phyloP scores from a whole-genome alignment of 371 early-diverging fungal species.

The Actinomucor elegans region DNA sequence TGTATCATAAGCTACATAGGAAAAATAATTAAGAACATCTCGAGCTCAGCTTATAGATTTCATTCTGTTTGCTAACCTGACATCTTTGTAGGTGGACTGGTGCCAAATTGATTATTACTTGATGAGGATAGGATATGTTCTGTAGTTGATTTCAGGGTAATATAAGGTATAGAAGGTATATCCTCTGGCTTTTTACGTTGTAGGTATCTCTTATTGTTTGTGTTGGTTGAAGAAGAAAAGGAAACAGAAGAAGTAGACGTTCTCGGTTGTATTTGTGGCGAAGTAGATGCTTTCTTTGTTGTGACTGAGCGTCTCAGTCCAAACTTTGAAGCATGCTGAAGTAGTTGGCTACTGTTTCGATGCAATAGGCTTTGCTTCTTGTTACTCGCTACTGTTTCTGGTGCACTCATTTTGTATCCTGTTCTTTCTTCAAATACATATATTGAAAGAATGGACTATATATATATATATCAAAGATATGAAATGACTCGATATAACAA shows the following conservation, averaged over 20 bases:
- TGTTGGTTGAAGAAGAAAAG: not conserved
- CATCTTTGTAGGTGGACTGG: not conserved
- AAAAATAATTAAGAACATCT: too few species aligned
- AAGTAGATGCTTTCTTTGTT: slow-evolving; percentile 1
- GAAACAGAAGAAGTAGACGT: slow-evolving; percentile 1
- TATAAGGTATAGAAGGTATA: not conserved
- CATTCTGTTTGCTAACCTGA: too few species aligned
- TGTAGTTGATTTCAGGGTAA: not conserved
- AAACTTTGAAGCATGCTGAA: slow-evolving; percentile 17
- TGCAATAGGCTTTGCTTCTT: slow-evolving; percentile 5
- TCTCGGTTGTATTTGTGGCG: slow-evolving; percentile 5
- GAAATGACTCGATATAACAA: too few species aligned
- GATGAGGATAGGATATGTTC: not conserved
- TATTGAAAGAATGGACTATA: too few species aligned
- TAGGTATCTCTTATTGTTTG: not conserved
- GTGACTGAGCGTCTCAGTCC: slow-evolving; percentile 19
- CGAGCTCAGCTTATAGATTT: too few species aligned
- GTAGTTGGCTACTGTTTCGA: slow-evolving; percentile 13
- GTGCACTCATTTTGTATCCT: too few species aligned
- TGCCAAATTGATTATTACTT: not conserved
- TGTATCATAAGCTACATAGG: not conserved
- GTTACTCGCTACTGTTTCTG: too few species aligned
- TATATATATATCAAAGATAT: too few species aligned
- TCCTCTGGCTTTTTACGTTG: not conserved
- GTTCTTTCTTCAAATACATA: too few species aligned